Evolutionary conservation across 306 rosid genomes (phyloP).

Genomic region (Hippophae gyantsensis): DNA sequence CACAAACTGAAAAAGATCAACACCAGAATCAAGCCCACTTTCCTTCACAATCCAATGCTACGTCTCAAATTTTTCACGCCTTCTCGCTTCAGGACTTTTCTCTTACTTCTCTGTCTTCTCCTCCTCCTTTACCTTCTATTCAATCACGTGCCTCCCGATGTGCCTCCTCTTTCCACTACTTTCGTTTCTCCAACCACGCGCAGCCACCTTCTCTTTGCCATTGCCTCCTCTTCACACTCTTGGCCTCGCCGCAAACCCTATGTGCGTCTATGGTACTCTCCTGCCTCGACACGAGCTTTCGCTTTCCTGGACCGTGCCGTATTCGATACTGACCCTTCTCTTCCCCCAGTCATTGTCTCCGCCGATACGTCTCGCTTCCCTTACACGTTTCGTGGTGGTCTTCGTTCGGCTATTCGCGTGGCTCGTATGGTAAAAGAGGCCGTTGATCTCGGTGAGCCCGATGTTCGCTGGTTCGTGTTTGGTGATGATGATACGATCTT

Average conservation of each 20-base stretch:
- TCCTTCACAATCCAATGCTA: background rate
- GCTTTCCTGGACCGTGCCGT: conserved; percentile 60
- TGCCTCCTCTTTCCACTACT: background rate
- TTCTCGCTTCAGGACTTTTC: conserved; percentile 28
- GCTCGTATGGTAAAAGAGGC: conserved; percentile 76
- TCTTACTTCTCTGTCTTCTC: conserved; percentile 41
- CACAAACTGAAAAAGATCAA: no score
- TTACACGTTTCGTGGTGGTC: conserved; percentile 51
- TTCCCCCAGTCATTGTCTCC: conserved; percentile 47
- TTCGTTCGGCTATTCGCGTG: conserved; percentile 80
- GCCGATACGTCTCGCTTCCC: conserved; percentile 55
- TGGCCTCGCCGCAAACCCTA: conserved; percentile 56
- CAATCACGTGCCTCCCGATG: conserved; percentile 12
- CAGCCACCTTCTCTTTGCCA: conserved; percentile 58
- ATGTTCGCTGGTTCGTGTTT: conserved; percentile 81
- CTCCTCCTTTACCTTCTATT: conserved; percentile 34
- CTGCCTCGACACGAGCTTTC: conserved; percentile 47
- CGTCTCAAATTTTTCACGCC: conserved; percentile 9
- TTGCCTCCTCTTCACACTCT: conserved; percentile 60
- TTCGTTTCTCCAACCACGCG: conserved; percentile 35
- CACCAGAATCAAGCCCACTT: background rate
- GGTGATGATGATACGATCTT: conserved; percentile 91
- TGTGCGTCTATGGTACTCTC: conserved; percentile 51
- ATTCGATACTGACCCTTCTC: background rate
- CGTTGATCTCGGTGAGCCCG: conserved; percentile 54